Percentiles rank a stretch among this genome's conserved stretches.
Evolutionary conservation across 345 rosid genomes (phyloP).

Genomic region (Melastoma malabathricum): DNA sequence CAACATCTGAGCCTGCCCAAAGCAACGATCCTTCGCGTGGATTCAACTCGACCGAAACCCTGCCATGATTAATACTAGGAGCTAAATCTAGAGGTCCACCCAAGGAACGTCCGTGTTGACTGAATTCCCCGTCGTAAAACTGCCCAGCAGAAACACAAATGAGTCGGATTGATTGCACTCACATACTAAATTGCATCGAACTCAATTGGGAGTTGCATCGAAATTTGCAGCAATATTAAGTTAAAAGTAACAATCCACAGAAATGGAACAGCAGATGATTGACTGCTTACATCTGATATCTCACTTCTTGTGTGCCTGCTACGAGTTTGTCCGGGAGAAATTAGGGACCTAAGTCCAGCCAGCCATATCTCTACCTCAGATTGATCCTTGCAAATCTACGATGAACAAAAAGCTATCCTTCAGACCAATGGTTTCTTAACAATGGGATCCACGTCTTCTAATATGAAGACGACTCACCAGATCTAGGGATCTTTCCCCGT

Average conservation of each 20-base stretch:
- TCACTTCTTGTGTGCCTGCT: conserved; percentile 54
- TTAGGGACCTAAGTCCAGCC: conserved; percentile 59
- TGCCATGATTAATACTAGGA: conserved; percentile 30
- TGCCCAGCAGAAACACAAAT: conserved; percentile 16
- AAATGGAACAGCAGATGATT: background rate
- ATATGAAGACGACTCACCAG: conserved; percentile 63
- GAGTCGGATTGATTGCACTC: too few relatives aligned
- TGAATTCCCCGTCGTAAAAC: conserved; percentile 37
- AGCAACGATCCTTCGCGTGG: conserved; percentile 25
- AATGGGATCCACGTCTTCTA: background rate
- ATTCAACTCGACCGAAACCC: conserved; percentile 49
- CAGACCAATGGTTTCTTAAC: background rate
- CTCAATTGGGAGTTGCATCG: too few relatives aligned
- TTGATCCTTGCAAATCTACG: conserved; percentile 93
- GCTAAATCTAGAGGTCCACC: conserved; percentile 36
- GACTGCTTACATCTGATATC: conserved; percentile 49
- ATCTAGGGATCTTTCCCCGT: conserved; percentile 88
- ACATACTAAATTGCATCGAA: too few relatives aligned
- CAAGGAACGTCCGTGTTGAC: conserved; percentile 33
- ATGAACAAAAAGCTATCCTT: conserved; percentile 2
- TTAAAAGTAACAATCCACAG: too few relatives aligned
- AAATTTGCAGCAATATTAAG: too few relatives aligned
- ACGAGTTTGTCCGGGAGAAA: conserved; percentile 23
- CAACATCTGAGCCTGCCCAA: conserved; percentile 63
- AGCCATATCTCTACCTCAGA: conserved; percentile 91